Evolutionary conservation across 192 early-diverging fungal genomes (phyloP), one percentile per base, ranked within the genome.

Genomic region (Podochytrium sp.): DNA sequence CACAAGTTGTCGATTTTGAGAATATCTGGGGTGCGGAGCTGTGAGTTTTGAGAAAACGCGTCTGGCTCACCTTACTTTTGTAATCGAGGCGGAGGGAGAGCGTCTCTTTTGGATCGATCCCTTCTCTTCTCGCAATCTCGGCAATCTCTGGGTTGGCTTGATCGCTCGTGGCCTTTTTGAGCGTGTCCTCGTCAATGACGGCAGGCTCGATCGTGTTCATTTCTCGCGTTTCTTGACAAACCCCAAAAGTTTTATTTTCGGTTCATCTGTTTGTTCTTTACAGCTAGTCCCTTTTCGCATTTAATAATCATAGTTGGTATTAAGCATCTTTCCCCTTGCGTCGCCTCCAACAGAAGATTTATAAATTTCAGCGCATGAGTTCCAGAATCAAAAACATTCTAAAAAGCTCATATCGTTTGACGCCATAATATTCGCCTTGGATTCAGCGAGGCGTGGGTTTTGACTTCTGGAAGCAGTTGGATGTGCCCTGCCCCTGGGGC

Each of bases 1-100:
- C 87, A 90, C 25, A 90, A 73, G 67, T 90, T 89, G 68, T 90
- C 87, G 43, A 90, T 90, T 52, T 89, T 85, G 27, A 90, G 74
- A 49, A 90, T 89, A 76, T 90, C 88, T 89, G 61, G 2, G 5
- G 32, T 68, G 33, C 29, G 6, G 5, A 23, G 29, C 39, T 35
- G 0, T 2, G 0, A 1, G 16, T 57, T 57, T 27, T 10, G 27
- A 52, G 32, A 52, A 32, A 12, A 70, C 37, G 0, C 4, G 34
- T 38, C 12, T 18, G 1, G 12, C 6, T 32, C 20, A 2, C 4
- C 66, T 33, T 72, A 89, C 88, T 90, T 71, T 90, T 90, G 76
- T 89, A 90, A 73, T 90, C 88, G 18, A 90, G 76, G 29, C 88
- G 73, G 50, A 89, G 75, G 0, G 64, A 37, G 16, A 37, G 34